A percentile compares a stretch with the other conserved stretches of the same genome.
phyloP scores from a whole-genome alignment of 371 early-diverging fungal species.

The Apophysomyces trapeziformis region DNA sequence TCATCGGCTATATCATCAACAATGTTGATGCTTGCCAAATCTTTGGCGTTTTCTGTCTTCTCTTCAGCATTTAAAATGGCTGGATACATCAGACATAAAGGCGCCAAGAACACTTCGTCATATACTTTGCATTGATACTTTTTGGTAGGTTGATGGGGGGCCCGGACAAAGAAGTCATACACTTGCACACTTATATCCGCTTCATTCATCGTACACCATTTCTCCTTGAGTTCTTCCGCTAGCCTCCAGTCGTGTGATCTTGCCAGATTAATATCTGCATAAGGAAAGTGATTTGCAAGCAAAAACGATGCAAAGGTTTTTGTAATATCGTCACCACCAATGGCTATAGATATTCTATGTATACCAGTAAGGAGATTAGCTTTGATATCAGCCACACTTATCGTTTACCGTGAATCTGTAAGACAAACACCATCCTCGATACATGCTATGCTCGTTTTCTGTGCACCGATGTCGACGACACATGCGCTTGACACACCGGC shows the following conservation, averaged over 20 bases:
- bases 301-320: constrained; percentile 71
- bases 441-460: constrained; percentile 81
- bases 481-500: constrained; percentile 88
- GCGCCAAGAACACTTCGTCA: constrained; percentile 84
- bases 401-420: constrained; percentile 61
- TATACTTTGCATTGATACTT: constrained; percentile 86
- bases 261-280: constrained; percentile 64
- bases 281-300: constrained; percentile 74
- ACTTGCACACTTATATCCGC: constrained; percentile 82
- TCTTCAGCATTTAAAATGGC: constrained; percentile 40
- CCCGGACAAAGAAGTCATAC: constrained; percentile 80
- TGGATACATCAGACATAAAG: constrained; percentile 68
- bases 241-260: constrained; percentile 72
- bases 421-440: constrained; percentile 87
- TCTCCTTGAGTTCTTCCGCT: constrained; percentile 77
- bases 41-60: constrained; percentile 20
- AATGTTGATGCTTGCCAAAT: constrained; percentile 29
- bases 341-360: constrained; percentile 37
- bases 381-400: not conserved
- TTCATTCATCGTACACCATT: constrained; percentile 83
- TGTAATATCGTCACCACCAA: constrained; percentile 90
- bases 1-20: constrained; percentile 47
- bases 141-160: constrained; percentile 68
- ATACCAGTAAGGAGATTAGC: not conserved
- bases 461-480: constrained; percentile 92